Evolutionary conservation across 116 monocot genomes (phyloP).

Genomic region (Phalaenopsis hybrid): DNA sequence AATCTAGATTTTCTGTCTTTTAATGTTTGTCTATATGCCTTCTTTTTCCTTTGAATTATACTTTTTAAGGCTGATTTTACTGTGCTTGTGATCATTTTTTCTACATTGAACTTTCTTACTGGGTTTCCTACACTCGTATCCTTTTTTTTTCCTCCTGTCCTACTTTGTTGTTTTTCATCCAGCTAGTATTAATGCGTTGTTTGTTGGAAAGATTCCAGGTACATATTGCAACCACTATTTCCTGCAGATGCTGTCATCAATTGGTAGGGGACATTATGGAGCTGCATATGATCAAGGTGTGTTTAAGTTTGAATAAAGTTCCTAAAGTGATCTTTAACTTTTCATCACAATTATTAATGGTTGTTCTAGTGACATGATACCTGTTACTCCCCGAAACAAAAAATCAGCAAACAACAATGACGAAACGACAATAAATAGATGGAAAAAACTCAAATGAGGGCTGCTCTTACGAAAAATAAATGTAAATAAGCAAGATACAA

Average conservation of each 20-base stretch:
- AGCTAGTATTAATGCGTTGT: not conserved
- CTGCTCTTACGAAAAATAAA: too few species aligned
- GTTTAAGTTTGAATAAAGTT: constrained; percentile 2
- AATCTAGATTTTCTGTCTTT: not conserved
- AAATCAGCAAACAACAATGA: too few species aligned
- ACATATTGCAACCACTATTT: too few species aligned
- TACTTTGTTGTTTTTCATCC: not conserved
- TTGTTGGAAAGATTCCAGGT: not conserved
- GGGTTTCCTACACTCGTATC: not conserved
- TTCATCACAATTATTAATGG: not conserved
- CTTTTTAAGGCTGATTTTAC: not conserved
- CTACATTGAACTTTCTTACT: not conserved
- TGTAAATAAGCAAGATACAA: too few species aligned
- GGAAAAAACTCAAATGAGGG: too few species aligned
- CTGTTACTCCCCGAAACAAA: too few species aligned
- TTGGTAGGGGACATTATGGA: too few species aligned
- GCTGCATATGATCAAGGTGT: not conserved
- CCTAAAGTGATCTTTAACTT: not conserved
- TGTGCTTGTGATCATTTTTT: not conserved
- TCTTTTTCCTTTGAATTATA: not conserved
- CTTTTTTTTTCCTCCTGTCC: not conserved
- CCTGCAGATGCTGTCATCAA: too few species aligned
- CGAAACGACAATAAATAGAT: too few species aligned
- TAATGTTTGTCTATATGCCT: not conserved
- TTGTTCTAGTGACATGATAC: not conserved